A percentile compares a stretch with the other conserved stretches of the same genome.
Conservation (phyloP, 208 protist species). For the Wallacemonas sp. region DNA sequence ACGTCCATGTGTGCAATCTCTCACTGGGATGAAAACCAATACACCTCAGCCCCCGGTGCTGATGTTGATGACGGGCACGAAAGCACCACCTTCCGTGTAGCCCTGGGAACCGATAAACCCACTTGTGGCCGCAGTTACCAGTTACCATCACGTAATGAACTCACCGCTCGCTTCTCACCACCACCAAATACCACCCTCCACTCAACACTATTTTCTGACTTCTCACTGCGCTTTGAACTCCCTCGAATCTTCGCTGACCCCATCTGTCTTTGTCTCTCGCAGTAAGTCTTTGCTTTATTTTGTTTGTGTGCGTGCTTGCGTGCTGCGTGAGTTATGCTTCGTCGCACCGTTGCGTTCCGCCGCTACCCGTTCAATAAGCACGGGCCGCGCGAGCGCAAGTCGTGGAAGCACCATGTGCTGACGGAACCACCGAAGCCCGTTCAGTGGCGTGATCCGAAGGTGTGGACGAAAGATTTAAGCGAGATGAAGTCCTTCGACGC, state of each 20-base stretch:
- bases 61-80: no score
- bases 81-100: no score
- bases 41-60: no score
- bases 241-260: neutral
- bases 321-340: slow-evolving; percentile 41
- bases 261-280: neutral
- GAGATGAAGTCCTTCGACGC: slow-evolving; percentile 92
- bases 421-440: slow-evolving; percentile 87
- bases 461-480: slow-evolving; percentile 89
- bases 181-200: neutral
- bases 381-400: slow-evolving; percentile 84
- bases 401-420: slow-evolving; percentile 91
- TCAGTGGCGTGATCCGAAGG: slow-evolving; percentile 90
- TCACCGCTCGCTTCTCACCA: neutral
- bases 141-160: no score
- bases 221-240: no score
- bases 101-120: no score
- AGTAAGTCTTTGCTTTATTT: slow-evolving; percentile 9
- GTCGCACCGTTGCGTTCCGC: slow-evolving; percentile 43
- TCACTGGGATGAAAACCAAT: no score
- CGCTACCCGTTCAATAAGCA: slow-evolving; percentile 90
- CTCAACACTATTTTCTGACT: neutral
- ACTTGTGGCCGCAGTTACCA: no score
- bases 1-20: no score
- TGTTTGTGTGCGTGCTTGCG: neutral